Base-by-base conservation (phyloP, 2,329 filamentous ascomycete species). In the Podosphaera fusca region DNA sequence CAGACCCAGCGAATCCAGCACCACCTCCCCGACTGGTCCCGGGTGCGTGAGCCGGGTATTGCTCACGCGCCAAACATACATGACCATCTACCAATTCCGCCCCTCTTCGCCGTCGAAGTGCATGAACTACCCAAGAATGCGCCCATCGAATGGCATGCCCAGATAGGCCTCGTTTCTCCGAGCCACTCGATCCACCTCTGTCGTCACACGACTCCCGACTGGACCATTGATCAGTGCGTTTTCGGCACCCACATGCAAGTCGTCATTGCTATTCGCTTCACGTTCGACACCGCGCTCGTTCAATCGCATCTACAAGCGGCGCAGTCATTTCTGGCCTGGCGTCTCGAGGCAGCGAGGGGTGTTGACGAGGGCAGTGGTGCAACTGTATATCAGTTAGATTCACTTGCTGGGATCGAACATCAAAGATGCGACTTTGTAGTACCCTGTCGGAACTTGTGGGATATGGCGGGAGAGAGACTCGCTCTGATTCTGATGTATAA, bases 61-160 rank as follows among this genome's bases (percentile, higher is more conserved):
- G 9, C 3, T 42, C 70, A 77, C 12, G 63, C 63, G 3, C 59
- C 65, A 29, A 59, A 62, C 42, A 59, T 62, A 21, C 60, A 62
- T 56, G 59, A 63, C 42, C 60, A 60, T 30, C 3, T 2, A 12
- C 9, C 7, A 10, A 2, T 5, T 21, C 82, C 88, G 1, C 83
- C 83, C 0, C 75, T 89, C 63, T 84, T 92, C 65, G 77, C 83
- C 0, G 82, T 81, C 0, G 81, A 92, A 65, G 84, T 95, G 1
- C 76, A 82, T 49, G 78, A 81, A 61, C 74, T 98, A 10, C 92
- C 92, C 0, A 78, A 86, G 29, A 74, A 72, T 14, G 83, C 84
- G 34, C 74, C 74, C 42, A 79, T 95, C 9, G 92, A 98, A 71
- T 98, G 90, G 89, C 83, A 86, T 62, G 82, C 75, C 1, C 77